Percentiles rank a stretch among this genome's conserved stretches.
Evolutionary conservation across 495 filamentous ascomycete species (phyloP).

Genomic region (Aspergillus carlsbadensis): DNA sequence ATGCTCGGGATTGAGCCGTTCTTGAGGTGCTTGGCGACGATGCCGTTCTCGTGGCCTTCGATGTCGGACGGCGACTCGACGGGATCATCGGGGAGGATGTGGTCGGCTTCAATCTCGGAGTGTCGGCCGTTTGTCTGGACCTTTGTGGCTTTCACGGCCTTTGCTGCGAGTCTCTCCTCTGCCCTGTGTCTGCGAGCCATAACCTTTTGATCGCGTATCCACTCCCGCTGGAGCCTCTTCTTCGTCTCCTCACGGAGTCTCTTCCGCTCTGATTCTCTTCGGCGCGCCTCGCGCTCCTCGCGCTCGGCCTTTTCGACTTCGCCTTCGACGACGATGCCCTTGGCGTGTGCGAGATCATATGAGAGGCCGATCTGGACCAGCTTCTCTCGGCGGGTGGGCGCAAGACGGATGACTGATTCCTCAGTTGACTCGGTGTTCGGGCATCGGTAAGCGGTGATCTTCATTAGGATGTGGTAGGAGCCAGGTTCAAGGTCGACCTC

Average conservation of each 20-base stretch:
- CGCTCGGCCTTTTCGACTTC: conserved; percentile 57
- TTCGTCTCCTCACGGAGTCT: conserved; percentile 44
- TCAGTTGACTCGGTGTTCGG: conserved; percentile 55
- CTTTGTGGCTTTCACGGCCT: conserved; percentile 2
- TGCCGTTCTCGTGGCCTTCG: conserved; percentile 21
- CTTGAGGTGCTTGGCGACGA: conserved; percentile 10
- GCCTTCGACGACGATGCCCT: conserved; percentile 65
- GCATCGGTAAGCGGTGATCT: conserved; percentile 67
- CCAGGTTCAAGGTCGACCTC: conserved; percentile 82
- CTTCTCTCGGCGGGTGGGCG: conserved; percentile 69
- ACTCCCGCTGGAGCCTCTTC: conserved; percentile 50
- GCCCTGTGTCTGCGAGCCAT: conserved; percentile 37
- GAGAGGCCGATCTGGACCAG: conserved; percentile 76
- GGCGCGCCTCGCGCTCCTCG: conserved; percentile 43
- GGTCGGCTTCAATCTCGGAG: neutral
- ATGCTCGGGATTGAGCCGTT: conserved; percentile 33
- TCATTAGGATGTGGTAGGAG: conserved; percentile 75
- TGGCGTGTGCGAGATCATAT: conserved; percentile 83
- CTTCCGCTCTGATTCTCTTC: conserved; percentile 42
- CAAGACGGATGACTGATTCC: conserved; percentile 64
- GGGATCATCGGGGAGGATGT: conserved; percentile 25
- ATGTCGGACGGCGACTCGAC: conserved; percentile 30
- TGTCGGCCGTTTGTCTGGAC: neutral
- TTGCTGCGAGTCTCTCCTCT: conserved; percentile 24
- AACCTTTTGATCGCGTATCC: conserved; percentile 49